These are phyloP conservation scores for Cyclaneusma minus DNA, from an alignment of 2,329 filamentous ascomycete species.

Conservation along the genomic window DNA sequence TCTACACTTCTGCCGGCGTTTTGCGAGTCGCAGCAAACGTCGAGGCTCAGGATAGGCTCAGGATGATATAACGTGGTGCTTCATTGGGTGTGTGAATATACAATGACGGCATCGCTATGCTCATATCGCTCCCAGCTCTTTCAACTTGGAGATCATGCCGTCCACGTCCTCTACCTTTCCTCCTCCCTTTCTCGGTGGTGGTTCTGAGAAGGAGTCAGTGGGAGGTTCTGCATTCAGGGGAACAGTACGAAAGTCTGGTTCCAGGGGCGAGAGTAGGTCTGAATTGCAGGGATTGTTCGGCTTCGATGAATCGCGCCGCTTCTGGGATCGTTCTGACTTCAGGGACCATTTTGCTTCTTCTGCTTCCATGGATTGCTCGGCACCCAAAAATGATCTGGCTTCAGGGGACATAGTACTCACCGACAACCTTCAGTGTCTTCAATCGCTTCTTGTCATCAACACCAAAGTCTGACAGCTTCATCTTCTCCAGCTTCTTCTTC, in stretches of 20 bases:
- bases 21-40: no score
- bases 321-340: no score
- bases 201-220: conserved; percentile 48
- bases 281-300: conserved; percentile 7
- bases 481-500: conserved; percentile 98
- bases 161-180: conserved; percentile 97
- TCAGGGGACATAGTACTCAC: conserved; percentile 33
- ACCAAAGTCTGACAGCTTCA: conserved; percentile 68
- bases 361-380: no score
- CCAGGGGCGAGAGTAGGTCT: no score
- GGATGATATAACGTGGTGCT: no score
- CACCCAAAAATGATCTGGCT: no score
- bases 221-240: conserved; percentile 8
- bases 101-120: no score
- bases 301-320: not conserved
- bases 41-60: no score
- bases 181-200: conserved; percentile 73
- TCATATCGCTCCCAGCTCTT: conserved; percentile 86
- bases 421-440: conserved; percentile 79
- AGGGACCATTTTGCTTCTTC: no score
- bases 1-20: no score
- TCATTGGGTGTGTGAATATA: no score
- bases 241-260: conserved; percentile 1
- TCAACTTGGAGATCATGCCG: conserved; percentile 83
- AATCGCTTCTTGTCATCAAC: conserved; percentile 60